Conservation (phyloP, 495 filamentous ascomycete species). For the Penicillium silybi region DNA sequence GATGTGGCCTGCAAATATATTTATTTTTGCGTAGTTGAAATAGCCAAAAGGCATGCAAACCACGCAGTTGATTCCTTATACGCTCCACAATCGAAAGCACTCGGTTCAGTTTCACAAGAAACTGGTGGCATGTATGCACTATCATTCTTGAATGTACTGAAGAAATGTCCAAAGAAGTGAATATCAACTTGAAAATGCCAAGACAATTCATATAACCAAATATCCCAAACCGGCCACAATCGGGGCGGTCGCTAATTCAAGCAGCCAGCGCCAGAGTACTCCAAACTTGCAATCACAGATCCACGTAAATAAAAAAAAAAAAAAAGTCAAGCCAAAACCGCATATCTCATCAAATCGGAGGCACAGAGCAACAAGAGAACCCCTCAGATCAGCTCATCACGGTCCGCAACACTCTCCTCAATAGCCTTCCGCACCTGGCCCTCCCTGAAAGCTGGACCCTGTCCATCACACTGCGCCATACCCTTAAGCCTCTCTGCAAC, state of each 20-base stretch:
- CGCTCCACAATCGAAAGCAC: background rate
- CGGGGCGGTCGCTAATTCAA: background rate
- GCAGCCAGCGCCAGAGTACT: conserved; percentile 14
- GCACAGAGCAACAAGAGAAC: conserved; percentile 1
- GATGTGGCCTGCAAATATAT: background rate
- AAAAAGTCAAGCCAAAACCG: background rate
- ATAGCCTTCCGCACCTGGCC: conserved; percentile 68
- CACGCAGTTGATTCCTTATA: background rate
- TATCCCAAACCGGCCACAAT: background rate
- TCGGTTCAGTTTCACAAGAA: background rate
- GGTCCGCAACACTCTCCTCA: conserved; percentile 68
- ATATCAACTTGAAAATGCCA: background rate
- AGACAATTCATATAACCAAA: background rate
- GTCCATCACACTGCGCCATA: conserved; percentile 81
- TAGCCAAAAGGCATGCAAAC: background rate
- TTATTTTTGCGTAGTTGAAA: conserved; percentile 4
- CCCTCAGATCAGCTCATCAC: conserved; percentile 65
- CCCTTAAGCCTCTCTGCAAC: conserved; percentile 73
- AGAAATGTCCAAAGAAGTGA: background rate
- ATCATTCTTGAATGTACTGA: background rate
- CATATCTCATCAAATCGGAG: conserved; percentile 5
- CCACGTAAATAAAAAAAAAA: background rate
- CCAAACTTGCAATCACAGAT: conserved; percentile 5
- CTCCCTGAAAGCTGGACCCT: conserved; percentile 87
- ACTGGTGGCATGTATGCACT: background rate